A percentile compares a stretch with the other conserved stretches of the same genome.
phyloP scores from a whole-genome alignment of 176 grass and related monocot genomes.

The Triticum monococcum region DNA sequence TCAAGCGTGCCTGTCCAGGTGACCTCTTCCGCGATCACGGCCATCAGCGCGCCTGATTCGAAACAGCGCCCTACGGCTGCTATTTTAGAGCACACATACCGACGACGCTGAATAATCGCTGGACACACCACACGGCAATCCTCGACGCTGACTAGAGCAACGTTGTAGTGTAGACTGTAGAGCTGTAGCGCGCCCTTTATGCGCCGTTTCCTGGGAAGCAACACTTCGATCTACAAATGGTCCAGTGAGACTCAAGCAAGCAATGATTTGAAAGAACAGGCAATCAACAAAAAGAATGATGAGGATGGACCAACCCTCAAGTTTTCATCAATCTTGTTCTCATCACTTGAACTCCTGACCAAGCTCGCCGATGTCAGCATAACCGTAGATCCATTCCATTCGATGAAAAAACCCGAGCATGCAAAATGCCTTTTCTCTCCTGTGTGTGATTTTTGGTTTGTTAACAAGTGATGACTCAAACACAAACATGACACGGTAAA shows the following conservation, averaged over 20 bases:
- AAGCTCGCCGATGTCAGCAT: background rate
- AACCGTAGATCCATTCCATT: background rate
- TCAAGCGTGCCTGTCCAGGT: background rate
- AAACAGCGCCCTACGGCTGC: background rate
- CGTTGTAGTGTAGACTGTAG: background rate
- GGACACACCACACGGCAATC: background rate
- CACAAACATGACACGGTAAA: background rate
- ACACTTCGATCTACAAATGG: background rate
- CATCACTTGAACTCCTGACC: background rate
- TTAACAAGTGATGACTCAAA: background rate
- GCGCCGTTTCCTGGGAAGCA: background rate
- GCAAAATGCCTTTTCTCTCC: constrained; percentile 12
- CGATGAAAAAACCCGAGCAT: background rate
- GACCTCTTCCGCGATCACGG: background rate
- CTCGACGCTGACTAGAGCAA: constrained; percentile 11
- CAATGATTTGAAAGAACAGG: background rate
- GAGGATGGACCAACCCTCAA: background rate
- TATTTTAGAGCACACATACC: background rate
- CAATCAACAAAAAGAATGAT: background rate
- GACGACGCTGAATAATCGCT: background rate
- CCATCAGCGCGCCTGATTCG: constrained; percentile 7
- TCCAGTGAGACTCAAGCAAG: background rate
- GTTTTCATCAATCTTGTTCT: background rate
- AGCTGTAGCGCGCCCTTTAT: background rate
- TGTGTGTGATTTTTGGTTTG: background rate